A percentile compares a stretch with the other conserved stretches of the same genome.
These are phyloP conservation scores for Aspergillus amoenus DNA, from an alignment of 2,329 filamentous ascomycete genomes.

Conservation along the genomic window DNA sequence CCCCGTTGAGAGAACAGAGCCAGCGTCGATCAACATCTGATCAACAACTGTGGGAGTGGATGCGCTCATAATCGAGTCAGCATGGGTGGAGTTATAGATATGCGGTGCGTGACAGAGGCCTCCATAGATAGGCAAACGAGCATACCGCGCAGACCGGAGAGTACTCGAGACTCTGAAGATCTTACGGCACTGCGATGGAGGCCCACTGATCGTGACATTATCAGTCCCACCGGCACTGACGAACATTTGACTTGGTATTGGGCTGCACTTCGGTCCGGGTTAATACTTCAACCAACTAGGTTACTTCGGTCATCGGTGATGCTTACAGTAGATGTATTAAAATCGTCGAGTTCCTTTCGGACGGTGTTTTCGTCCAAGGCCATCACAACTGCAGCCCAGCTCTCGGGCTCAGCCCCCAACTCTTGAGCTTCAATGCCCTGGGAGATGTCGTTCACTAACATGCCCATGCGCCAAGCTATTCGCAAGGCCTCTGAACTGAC, in stretches of 20 bases:
- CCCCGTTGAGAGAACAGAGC: background rate
- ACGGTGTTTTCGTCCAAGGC: background rate
- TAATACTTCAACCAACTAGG: background rate
- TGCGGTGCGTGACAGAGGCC: background rate
- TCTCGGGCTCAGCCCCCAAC: background rate
- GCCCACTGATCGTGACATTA: background rate
- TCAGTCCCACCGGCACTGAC: background rate
- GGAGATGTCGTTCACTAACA: background rate
- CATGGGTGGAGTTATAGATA: background rate
- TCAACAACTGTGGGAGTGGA: background rate
- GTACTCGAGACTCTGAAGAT: background rate
- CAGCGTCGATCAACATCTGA: background rate
- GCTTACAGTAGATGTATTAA: background rate
- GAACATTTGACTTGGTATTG: background rate
- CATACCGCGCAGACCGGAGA: background rate
- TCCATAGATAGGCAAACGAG: background rate
- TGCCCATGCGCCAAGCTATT: background rate
- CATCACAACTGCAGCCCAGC: background rate
- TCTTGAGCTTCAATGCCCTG: background rate
- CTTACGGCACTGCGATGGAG: background rate
- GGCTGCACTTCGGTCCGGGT: background rate
- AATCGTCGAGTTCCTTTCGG: background rate
- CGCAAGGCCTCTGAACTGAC: background rate
- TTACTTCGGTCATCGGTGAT: no score
- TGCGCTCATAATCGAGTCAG: background rate